A percentile compares a stretch with the other conserved stretches of the same genome.
Conservation (phyloP, 192 early-diverging fungal genomes). For the Allomyces macrogynus region DNA sequence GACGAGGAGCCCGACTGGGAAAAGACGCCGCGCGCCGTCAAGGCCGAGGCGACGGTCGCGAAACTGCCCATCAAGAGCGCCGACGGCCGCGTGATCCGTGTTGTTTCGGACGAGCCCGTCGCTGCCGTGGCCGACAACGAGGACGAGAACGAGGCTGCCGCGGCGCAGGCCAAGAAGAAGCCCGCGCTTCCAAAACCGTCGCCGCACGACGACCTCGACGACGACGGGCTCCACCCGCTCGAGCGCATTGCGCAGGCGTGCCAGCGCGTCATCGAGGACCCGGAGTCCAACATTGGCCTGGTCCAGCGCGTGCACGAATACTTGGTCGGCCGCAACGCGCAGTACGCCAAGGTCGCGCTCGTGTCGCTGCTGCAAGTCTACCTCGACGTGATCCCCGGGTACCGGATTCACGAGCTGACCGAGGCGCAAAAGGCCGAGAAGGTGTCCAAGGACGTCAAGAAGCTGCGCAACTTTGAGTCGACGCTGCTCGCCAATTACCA, state of each 20-base stretch:
- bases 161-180: not conserved
- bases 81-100: not conserved
- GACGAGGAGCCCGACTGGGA: not conserved
- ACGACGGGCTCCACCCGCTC: not conserved
- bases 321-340: not conserved
- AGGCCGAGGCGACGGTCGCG: no score
- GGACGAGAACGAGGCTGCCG: not conserved
- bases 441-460: constrained; percentile 78
- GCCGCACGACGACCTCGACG: not conserved
- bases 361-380: not conserved
- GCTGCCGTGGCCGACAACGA: not conserved
- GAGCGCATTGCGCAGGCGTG: not conserved
- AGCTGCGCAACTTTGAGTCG: constrained; percentile 71
- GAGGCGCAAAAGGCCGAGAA: constrained; percentile 54
- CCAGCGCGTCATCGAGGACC: not conserved
- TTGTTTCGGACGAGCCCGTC: no score
- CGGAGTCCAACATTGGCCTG: not conserved
- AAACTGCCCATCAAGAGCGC: not conserved
- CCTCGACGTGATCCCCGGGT: constrained; percentile 14
- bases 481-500: constrained; percentile 64
- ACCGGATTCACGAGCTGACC: constrained; percentile 72
- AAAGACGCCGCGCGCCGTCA: not conserved
- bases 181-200: not conserved
- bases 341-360: not conserved
- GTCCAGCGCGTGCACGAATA: not conserved